Evolutionary conservation across 2,329 filamentous ascomycete species (phyloP), one percentile per base, ranked within the genome.

Genomic region (Colletotrichum eremochloae): DNA sequence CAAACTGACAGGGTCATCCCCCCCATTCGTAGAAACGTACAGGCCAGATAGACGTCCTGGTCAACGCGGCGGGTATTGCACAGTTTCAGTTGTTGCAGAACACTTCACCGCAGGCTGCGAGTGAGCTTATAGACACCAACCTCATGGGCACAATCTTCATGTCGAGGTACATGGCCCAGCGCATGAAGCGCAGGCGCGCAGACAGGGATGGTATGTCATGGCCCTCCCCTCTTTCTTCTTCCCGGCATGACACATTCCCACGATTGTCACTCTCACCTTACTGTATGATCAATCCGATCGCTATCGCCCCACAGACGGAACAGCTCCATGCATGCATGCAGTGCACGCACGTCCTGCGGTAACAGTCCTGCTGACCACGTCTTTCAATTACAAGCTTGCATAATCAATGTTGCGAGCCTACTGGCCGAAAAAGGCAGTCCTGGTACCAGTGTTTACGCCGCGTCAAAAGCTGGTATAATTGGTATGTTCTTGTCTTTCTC

Each of bases 341-440:
- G n/a, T 46, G 56, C 65, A 62, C 55, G 33, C 65, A 62, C 33
- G 55, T 40, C 20, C 55, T 57, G 33, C 33, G 20, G 38, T 24
- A 14, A 46, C 42, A 63, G 67, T 61, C 67, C 55, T 48, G 60
- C 70, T 72, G 55, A 72, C 60, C 40, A 64, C 20, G 24, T 69
- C 46, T 53, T 55, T 18, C 64, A 57, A 63, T 57, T 48, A n/a
- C 6, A 57, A 88, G 88, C 86, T 9, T 93, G 90, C 77, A 95
- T 97, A 73, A 91, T 97, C 80, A 97, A 97, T 78, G 84, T 97
- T 31, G 91, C 93, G 0, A 96, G 93, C 60, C 83, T 97, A 40
- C 87, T 97, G 57, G 94, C 91, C 0, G 78, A 87, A 1, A 91
- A 91, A 70, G 92, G 91, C 0, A 93, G 92, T 0, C 85, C 85